Evolutionary conservation across 768 basidiomycete species (phyloP).

Genomic region (Inosperma sp.): DNA sequence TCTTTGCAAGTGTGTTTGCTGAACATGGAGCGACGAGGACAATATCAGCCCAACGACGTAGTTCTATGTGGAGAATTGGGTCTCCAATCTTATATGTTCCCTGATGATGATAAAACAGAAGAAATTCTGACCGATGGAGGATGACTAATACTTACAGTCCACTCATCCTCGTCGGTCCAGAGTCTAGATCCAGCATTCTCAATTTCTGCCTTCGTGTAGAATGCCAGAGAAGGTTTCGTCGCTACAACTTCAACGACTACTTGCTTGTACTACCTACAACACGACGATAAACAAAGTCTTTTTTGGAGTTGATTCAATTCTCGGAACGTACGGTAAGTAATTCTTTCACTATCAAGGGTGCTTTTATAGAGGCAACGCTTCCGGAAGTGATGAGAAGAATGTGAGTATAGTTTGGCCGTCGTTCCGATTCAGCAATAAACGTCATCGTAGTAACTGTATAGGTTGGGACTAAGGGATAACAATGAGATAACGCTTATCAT

Average conservation of each 20-base stretch:
- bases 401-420: constrained; percentile 46
- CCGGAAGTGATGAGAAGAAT: constrained; percentile 86
- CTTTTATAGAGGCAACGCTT: constrained; percentile 94
- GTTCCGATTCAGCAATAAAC: constrained; percentile 42
- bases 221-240: constrained; percentile 71
- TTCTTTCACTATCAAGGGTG: constrained; percentile 80
- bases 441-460: constrained; percentile 4
- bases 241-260: constrained; percentile 82
- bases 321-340: constrained; percentile 48
- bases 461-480: neutral
- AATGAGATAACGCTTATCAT: neutral
- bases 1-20: constrained; percentile 94
- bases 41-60: constrained; percentile 90
- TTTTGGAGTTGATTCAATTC: neutral
- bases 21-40: constrained; percentile 95
- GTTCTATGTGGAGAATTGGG: constrained; percentile 94
- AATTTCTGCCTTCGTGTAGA: constrained; percentile 60
- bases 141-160: constrained; percentile 57
- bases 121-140: neutral
- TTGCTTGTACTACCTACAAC: constrained; percentile 51
- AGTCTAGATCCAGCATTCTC: constrained; percentile 52
- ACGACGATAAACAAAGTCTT: neutral
- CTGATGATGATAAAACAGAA: constrained; percentile 35
- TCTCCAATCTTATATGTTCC: constrained; percentile 73
- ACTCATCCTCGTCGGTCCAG: constrained; percentile 92